A percentile compares a stretch with the other conserved stretches of the same genome.
phyloP scores from a whole-genome alignment of 2,329 filamentous ascomycete species.

The Microsporum ferrugineum region DNA sequence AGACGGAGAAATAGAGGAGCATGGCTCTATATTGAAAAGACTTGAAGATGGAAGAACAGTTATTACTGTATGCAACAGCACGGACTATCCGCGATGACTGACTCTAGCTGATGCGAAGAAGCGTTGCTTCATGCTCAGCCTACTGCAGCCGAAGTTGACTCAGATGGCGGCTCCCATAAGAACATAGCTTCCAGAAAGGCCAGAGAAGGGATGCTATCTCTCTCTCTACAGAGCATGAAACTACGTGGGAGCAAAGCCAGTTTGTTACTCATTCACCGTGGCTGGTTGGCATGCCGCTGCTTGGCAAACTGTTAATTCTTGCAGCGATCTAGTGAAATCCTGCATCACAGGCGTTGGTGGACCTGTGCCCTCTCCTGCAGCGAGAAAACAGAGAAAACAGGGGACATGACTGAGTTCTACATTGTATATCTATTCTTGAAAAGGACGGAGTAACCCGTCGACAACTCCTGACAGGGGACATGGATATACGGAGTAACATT shows the following conservation, averaged over 20 bases:
- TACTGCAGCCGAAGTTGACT: not conserved
- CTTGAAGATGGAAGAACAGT: too few species aligned
- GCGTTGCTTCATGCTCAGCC: too few species aligned
- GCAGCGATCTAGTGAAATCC: not conserved
- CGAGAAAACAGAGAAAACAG: not conserved
- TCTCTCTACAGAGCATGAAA: not conserved
- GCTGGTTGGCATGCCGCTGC: not conserved
- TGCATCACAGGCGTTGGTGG: not conserved
- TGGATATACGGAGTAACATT: not conserved
- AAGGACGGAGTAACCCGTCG: not conserved
- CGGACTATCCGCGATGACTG: too few species aligned
- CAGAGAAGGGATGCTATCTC: not conserved
- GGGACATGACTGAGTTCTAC: too few species aligned
- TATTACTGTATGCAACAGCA: too few species aligned
- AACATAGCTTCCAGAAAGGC: not conserved
- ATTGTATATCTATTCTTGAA: not conserved
- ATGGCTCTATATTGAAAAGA: too few species aligned
- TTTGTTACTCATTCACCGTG: not conserved
- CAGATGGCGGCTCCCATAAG: not conserved
- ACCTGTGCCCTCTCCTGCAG: not conserved
- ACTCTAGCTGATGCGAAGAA: too few species aligned
- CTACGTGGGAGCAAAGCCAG: not conserved
- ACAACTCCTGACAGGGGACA: not conserved
- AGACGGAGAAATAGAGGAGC: too few species aligned
- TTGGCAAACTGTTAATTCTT: not conserved